A percentile compares a stretch with the other conserved stretches of the same genome.
These are phyloP conservation scores for Cicer arietinum DNA, from an alignment of 306 rosid species.

Conservation along the genomic window DNA sequence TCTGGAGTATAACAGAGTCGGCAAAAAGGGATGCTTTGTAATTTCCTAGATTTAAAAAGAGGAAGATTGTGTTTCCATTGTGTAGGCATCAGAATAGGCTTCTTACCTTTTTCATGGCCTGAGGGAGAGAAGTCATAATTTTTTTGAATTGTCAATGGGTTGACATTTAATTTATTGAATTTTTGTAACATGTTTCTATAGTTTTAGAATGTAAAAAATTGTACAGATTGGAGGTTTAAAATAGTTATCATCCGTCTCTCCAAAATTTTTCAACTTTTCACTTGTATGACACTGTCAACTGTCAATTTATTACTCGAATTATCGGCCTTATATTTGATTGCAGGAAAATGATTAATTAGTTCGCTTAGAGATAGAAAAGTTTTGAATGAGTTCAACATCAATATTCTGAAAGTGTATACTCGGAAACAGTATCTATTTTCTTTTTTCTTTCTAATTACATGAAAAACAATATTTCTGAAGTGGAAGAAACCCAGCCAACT, in stretches of 20 bases:
- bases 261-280: not conserved
- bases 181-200: conserved; percentile 27
- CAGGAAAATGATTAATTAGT: conserved; percentile 15
- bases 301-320: not conserved
- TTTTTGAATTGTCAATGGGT: conserved; percentile 29
- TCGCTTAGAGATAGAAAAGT: not conserved
- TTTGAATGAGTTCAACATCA: conserved; percentile 17
- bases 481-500: not conserved
- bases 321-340: conserved; percentile 7
- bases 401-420: conserved; percentile 12
- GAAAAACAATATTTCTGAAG: conserved; percentile 16
- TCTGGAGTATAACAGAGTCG: conserved; percentile 12
- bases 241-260: not conserved
- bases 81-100: conserved; percentile 15
- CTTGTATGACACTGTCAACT: not conserved
- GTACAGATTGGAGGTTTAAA: conserved; percentile 19
- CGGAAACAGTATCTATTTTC: not conserved
- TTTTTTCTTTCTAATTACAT: not conserved
- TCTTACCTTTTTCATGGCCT: conserved; percentile 3
- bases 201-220: conserved; percentile 23
- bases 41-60: conserved; percentile 26
- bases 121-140: conserved; percentile 27
- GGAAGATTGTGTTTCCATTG: conserved; percentile 30
- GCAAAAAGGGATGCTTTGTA: conserved; percentile 33
- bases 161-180: conserved; percentile 21